Base-by-base conservation (phyloP, 495 filamentous ascomycete species). In the Apiosordaria backusii region DNA sequence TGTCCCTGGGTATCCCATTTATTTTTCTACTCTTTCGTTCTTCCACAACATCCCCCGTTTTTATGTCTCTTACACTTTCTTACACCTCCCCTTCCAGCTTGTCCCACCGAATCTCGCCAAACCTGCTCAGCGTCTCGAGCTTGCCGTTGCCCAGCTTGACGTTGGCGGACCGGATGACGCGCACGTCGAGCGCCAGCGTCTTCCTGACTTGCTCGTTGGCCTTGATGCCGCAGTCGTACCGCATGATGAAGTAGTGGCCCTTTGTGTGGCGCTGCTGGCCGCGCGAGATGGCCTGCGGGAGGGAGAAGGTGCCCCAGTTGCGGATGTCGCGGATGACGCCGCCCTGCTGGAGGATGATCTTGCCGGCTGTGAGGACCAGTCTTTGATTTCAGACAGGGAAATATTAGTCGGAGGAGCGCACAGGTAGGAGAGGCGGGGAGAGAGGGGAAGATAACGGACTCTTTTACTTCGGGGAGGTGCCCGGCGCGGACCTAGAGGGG, bases 201-300 rank as follows among this genome's bases (percentile, higher is more conserved):
- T 87, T 81, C 67, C 86, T 83, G 4, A 98, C 84, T 54, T 84
- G 83, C 54, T 87, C 77, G 80, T 98, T 94, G 16, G 89, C 89
- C 52, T 78, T 67, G 23, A 86, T 84, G 54, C 85, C 86, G 35
- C 88, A 73, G 76, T 99, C 95, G 80, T 96, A 99, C 67, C 95
- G 91, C 92, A 99, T 91, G 74, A 96, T 88, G 82, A 99, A 99
- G 83, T 98, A 96, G 78, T 97, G 93, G 35, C 96, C 95, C 45
- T 84, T 83, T 62, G 85, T 86, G 82, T 98, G 89, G 63, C 84
- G 84, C 64, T 88, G 85, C 79, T 97, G 92, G 78, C 94, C 89
- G 74, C 87, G 87, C 68, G 83, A 88, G 62, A 86, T 85, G 67
- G 87, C 81, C 68, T 85, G 88, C 29, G 95, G 95, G 18, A 99